These are phyloP conservation scores for Curvularia sp. DNA, from an alignment of 2,329 filamentous ascomycete species.

Conservation along the genomic window DNA sequence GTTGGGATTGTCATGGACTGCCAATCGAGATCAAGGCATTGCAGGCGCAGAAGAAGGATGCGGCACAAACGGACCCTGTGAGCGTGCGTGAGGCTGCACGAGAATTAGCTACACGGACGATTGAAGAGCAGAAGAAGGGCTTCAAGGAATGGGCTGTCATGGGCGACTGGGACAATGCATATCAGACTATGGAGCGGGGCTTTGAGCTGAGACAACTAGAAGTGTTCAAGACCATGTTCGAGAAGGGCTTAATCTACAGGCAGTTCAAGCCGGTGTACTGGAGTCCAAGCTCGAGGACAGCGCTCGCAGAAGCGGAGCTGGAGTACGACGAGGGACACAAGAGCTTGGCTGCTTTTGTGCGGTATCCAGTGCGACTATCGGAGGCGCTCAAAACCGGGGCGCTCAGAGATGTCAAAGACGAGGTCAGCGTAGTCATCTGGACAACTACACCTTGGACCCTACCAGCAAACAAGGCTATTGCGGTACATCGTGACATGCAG, in stretches of 20 bases:
- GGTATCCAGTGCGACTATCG: conserved; percentile 70
- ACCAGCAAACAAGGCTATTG: conserved; percentile 89
- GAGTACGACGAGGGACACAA: conserved; percentile 80
- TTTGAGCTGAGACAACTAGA: conserved; percentile 79
- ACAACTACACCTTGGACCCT: conserved; percentile 98
- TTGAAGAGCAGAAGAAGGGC: conserved; percentile 74
- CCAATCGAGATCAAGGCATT: conserved; percentile 97
- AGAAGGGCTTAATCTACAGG: conserved; percentile 73
- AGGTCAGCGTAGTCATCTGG: conserved; percentile 87
- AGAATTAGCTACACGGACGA: conserved; percentile 70
- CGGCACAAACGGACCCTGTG: conserved; percentile 52
- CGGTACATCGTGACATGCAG: conserved; percentile 74
- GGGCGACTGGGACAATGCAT: conserved; percentile 79
- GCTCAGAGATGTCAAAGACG: conserved; percentile 31
- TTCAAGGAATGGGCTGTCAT: conserved; percentile 80
- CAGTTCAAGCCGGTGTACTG: conserved; percentile 86
- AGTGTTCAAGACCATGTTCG: conserved; percentile 78
- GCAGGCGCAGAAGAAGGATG: conserved; percentile 59
- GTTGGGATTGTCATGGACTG: conserved; percentile 97
- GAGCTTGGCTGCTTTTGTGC: conserved; percentile 78
- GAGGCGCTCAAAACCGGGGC: conserved; percentile 53
- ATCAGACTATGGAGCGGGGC: conserved; percentile 78
- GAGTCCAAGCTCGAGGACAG: conserved; percentile 80
- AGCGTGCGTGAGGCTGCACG: conserved; percentile 71
- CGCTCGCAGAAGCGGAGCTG: conserved; percentile 82